Evolutionary conservation across 148 eudicot species (phyloP).

Genomic region (Camellia granthamiana): DNA sequence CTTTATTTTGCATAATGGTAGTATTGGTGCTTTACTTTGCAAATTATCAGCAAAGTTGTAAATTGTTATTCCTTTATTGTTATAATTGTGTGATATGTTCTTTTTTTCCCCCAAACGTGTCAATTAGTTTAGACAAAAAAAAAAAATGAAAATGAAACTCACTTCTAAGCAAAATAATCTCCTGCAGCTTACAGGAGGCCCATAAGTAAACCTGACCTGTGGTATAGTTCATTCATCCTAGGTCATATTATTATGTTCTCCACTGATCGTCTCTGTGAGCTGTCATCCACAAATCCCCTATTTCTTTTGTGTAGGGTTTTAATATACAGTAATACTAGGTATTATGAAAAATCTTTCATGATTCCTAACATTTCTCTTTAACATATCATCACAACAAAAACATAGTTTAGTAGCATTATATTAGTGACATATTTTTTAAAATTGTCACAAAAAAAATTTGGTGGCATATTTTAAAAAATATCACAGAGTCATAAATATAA

Average conservation of each 20-base stretch:
- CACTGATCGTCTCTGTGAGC: background rate
- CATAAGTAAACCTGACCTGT: background rate
- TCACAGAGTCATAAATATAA: too few relatives aligned
- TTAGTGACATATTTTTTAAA: too few relatives aligned
- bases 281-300: conserved; percentile 6
- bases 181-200: background rate
- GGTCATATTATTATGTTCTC: background rate
- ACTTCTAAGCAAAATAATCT: background rate
- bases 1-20: background rate
- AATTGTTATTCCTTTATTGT: background rate
- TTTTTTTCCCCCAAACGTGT: background rate
- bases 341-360: too few relatives aligned
- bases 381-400: background rate
- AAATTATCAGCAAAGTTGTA: background rate
- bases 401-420: too few relatives aligned
- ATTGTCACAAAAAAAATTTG: too few relatives aligned
- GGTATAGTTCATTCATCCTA: background rate
- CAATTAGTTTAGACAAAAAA: background rate
- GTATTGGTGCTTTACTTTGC: background rate
- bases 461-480: too few relatives aligned
- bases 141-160: background rate
- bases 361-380: too few relatives aligned
- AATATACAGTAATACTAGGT: too few relatives aligned
- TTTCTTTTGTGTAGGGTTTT: conserved; percentile 1
- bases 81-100: background rate